Percentiles rank a stretch among this genome's conserved stretches.
Conservation (phyloP, 192 early-diverging fungal genomes). For the Umbelopsis vinacea region DNA sequence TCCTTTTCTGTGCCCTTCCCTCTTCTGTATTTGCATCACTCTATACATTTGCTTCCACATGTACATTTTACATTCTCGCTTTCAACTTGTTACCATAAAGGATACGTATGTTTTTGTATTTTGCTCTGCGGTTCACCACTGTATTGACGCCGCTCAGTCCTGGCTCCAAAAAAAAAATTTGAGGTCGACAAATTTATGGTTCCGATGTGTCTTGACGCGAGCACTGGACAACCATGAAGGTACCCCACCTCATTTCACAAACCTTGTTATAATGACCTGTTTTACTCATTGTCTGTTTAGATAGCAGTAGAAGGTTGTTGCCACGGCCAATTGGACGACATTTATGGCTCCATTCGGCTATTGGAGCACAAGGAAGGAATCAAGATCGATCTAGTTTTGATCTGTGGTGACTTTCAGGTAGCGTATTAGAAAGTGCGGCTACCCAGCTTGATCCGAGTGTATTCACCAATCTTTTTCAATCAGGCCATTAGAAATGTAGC, state of each 20-base stretch:
- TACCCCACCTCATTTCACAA: background rate
- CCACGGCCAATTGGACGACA: slow-evolving; percentile 91
- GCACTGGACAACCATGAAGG: background rate
- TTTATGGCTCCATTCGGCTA: slow-evolving; percentile 74
- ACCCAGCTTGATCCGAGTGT: background rate
- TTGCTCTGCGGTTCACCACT: no score
- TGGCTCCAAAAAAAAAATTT: no score
- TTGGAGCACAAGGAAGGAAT: slow-evolving; percentile 64
- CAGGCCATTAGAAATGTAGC: slow-evolving; percentile 81
- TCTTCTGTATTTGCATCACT: slow-evolving; percentile 4
- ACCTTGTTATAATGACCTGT: background rate
- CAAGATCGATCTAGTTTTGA: slow-evolving; percentile 88
- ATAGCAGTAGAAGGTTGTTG: slow-evolving; percentile 97
- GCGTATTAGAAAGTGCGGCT: background rate
- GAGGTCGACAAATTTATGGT: no score
- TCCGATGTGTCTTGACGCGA: no score
- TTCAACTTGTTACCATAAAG: background rate
- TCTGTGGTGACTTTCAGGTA: slow-evolving; percentile 98
- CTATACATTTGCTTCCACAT: background rate
- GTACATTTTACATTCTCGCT: slow-evolving; percentile 12
- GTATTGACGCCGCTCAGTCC: no score
- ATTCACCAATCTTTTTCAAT: background rate
- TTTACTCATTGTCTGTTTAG: slow-evolving; percentile 11
- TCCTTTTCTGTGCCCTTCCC: background rate
- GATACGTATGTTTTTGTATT: background rate